Evolutionary conservation across 2,329 filamentous ascomycete genomes (phyloP).

Genomic region (Ascochyta koolunga): DNA sequence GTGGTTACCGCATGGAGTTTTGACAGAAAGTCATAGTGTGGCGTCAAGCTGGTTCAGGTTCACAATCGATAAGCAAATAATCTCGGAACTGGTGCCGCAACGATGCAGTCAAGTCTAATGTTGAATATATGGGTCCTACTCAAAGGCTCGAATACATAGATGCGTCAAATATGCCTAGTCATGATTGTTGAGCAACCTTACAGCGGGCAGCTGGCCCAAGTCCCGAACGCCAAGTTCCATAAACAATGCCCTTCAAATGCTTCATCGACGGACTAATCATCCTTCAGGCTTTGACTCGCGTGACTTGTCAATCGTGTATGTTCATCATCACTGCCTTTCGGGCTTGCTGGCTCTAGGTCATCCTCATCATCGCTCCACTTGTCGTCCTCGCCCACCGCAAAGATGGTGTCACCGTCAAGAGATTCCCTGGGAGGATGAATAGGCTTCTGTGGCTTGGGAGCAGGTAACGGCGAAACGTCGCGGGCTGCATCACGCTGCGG

Average conservation of each 20-base stretch:
- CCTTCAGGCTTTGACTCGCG: conserved; percentile 39
- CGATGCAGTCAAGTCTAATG: not conserved
- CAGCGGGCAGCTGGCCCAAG: not conserved
- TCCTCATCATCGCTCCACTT: conserved; percentile 78
- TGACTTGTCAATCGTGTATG: conserved; percentile 38
- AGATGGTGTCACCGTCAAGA: conserved; percentile 91
- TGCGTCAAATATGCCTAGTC: conserved; percentile 8
- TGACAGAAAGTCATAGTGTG: conserved; percentile 21
- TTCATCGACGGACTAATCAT: conserved; percentile 29
- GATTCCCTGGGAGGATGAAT: conserved; percentile 62
- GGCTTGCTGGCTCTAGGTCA: conserved; percentile 63
- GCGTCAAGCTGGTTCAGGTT: conserved; percentile 21
- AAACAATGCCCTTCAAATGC: conserved; percentile 12
- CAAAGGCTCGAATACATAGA: not conserved
- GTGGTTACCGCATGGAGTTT: conserved; percentile 5
- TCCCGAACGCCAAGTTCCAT: not conserved
- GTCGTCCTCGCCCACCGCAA: conserved; percentile 88
- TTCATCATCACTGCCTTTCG: conserved; percentile 39
- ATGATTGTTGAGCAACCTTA: conserved; percentile 6
- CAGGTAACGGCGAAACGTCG: conserved; percentile 58
- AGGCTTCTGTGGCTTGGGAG: conserved; percentile 57
- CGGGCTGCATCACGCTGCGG: conserved; percentile 38
- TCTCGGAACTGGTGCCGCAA: conserved; percentile 1
- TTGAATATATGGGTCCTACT: not conserved
- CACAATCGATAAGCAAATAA: conserved; percentile 12